phyloP scores from a whole-genome alignment of 768 basidiomycete genomes.

The Galerina marginata region DNA sequence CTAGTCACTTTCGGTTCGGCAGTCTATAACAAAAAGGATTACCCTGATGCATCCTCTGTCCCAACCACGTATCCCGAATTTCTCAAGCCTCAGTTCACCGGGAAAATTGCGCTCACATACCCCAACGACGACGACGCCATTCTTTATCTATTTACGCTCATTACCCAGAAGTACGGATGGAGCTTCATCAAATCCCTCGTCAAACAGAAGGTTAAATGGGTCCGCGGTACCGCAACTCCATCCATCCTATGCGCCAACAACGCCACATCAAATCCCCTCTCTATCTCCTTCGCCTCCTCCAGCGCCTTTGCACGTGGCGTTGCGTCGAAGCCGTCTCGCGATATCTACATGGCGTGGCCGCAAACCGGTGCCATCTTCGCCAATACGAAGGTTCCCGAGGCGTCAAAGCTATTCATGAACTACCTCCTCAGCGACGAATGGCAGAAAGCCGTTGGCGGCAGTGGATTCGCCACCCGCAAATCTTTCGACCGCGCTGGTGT shows the following conservation, averaged over 20 bases:
- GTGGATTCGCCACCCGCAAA: constrained; percentile 23
- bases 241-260: constrained; percentile 20
- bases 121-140: constrained; percentile 36
- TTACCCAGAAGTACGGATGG: constrained; percentile 29
- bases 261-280: constrained; percentile 9
- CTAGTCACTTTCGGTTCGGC: constrained; percentile 26
- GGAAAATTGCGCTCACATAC: constrained; percentile 27
- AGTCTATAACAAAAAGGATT: constrained; percentile 22
- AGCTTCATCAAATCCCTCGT: constrained; percentile 20
- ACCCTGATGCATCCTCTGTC: constrained; percentile 10
- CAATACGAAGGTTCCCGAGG: constrained; percentile 21
- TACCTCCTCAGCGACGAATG: constrained; percentile 27
- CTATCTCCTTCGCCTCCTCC: constrained; percentile 26
- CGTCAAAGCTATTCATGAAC: constrained; percentile 28
- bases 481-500: constrained; percentile 20
- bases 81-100: constrained; percentile 18
- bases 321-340: constrained; percentile 8
- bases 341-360: constrained; percentile 31
- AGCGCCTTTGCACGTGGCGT: constrained; percentile 20
- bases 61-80: constrained; percentile 19
- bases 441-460: constrained; percentile 18
- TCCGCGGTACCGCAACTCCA: constrained; percentile 29
- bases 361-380: constrained; percentile 29
- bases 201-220: constrained; percentile 25
- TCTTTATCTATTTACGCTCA: constrained; percentile 28